Conservation (phyloP, 768 basidiomycete genomes). For the Trametes sanguinea region DNA sequence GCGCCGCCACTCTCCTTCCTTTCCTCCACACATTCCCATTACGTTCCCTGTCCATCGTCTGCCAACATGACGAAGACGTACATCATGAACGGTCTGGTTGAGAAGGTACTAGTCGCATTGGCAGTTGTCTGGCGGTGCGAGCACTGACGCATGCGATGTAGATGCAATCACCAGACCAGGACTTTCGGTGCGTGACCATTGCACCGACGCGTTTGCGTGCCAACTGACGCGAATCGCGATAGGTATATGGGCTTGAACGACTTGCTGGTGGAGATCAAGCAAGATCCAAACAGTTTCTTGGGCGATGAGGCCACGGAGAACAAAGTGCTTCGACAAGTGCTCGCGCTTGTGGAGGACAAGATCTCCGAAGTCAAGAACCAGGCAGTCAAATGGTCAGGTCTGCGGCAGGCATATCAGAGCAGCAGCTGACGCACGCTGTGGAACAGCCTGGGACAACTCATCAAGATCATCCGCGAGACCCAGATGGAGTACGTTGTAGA, state of each 20-base stretch:
- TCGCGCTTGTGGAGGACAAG: conserved; percentile 87
- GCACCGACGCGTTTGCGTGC: conserved; percentile 17
- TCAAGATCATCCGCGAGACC: conserved; percentile 81
- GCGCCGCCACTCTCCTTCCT: conserved; percentile 14
- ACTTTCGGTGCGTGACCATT: conserved; percentile 64
- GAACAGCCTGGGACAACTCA: conserved; percentile 80
- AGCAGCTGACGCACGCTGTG: not conserved
- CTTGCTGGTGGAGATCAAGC: conserved; percentile 84
- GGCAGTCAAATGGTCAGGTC: conserved; percentile 88
- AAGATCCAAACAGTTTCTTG: conserved; percentile 71
- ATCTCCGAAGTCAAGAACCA: conserved; percentile 99
- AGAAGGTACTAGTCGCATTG: conserved; percentile 57
- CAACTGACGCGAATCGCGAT: conserved; percentile 24
- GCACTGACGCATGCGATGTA: conserved; percentile 33
- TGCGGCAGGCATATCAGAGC: not conserved
- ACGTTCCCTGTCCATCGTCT: conserved; percentile 1
- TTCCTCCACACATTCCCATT: not conserved
- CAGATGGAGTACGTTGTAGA: conserved; percentile 89
- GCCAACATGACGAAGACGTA: conserved; percentile 77
- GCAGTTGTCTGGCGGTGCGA: not conserved
- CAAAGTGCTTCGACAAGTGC: conserved; percentile 81
- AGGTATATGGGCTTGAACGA: conserved; percentile 98
- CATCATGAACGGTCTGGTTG: conserved; percentile 80
- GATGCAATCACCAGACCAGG: conserved; percentile 92
- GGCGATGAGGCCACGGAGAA: conserved; percentile 87